Percentiles rank a stretch among this genome's conserved stretches.
These are phyloP conservation scores for Mycena vitilis DNA, from an alignment of 768 basidiomycete species.

Conservation along the genomic window DNA sequence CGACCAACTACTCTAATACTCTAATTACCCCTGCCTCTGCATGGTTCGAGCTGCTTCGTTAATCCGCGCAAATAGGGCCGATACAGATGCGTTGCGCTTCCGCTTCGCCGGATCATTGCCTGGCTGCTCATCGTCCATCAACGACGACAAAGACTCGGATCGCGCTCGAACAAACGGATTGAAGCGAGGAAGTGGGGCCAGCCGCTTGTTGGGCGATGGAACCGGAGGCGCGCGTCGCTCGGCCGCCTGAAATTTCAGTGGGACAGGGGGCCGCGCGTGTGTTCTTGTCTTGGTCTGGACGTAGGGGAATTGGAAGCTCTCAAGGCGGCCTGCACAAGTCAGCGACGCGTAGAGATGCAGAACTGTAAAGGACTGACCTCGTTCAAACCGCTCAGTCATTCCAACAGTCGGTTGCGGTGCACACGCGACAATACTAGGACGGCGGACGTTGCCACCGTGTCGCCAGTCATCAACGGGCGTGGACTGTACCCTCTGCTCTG, in stretches of 20 bases:
- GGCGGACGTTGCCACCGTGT: neutral
- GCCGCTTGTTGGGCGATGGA: slow-evolving; percentile 27
- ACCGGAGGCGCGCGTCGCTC: neutral
- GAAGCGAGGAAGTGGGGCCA: slow-evolving; percentile 42
- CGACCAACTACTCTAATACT: neutral
- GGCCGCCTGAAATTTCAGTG: neutral
- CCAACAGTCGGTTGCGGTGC: neutral
- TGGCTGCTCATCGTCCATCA: slow-evolving; percentile 27
- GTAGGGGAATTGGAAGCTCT: slow-evolving; percentile 21
- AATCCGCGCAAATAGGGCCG: slow-evolving; percentile 26
- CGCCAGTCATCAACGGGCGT: slow-evolving; percentile 1
- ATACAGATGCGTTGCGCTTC: slow-evolving; percentile 29
- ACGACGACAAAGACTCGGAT: slow-evolving; percentile 44
- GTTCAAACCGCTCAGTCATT: neutral
- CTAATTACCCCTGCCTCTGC: slow-evolving; percentile 6
- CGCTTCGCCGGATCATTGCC: slow-evolving; percentile 1
- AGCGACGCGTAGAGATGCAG: neutral
- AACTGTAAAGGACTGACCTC: slow-evolving; percentile 1
- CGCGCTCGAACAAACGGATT: slow-evolving; percentile 42
- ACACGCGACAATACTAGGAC: neutral
- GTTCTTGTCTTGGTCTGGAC: slow-evolving; percentile 4
- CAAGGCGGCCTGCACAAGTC: slow-evolving; percentile 15
- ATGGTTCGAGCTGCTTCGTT: slow-evolving; percentile 27
- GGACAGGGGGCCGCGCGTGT: neutral
- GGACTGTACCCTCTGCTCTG: neutral